Conservation (phyloP, 441 rosid species). For the Geranium incanum region DNA sequence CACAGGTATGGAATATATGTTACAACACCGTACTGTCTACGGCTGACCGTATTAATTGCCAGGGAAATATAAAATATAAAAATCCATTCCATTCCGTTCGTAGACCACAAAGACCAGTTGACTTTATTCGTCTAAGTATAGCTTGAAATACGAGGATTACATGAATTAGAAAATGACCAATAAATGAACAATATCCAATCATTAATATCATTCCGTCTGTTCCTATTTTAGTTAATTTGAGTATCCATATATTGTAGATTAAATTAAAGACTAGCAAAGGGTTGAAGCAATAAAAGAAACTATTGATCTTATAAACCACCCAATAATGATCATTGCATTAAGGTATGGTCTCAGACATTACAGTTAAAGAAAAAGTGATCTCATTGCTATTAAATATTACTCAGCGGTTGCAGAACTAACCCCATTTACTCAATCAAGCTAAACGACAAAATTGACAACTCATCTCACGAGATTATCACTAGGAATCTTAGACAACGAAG, state of each 20-base stretch:
- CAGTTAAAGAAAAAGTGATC: not conserved
- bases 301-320: not conserved
- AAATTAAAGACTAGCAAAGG: not conserved
- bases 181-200: conserved; percentile 3
- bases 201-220: not conserved
- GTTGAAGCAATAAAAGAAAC: not conserved
- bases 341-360: not conserved
- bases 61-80: not conserved
- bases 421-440: not conserved
- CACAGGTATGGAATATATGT: not conserved
- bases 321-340: not conserved
- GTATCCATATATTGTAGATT: not conserved
- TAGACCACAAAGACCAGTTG: conserved; percentile 1
- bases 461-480: not conserved
- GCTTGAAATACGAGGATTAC: not conserved
- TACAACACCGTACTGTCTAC: not conserved
- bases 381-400: conserved; percentile 6
- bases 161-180: not conserved
- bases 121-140: not conserved
- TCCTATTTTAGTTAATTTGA: not conserved
- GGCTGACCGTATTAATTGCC: not conserved
- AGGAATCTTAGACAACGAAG: not conserved
- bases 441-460: conserved; percentile 3
- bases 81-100: not conserved
- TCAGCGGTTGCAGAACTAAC: conserved; percentile 5